A percentile compares a stretch with the other conserved stretches of the same genome.
Conservation (phyloP, 352 stramenopile species). For the Phytophthora tubulina region DNA sequence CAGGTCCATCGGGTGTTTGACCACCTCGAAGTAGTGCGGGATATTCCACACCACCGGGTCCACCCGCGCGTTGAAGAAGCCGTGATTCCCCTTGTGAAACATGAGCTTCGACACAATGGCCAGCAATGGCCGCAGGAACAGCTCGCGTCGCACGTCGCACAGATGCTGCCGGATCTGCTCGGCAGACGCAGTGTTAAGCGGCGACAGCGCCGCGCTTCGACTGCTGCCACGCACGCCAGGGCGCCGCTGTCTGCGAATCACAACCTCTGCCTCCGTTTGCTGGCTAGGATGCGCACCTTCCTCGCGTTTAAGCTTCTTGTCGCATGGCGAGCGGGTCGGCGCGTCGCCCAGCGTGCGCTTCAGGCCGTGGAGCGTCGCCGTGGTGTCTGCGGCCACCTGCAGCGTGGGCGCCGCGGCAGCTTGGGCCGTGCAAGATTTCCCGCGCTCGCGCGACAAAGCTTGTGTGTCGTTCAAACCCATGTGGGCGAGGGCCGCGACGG, state of each 20-base stretch:
- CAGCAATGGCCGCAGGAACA: constrained; percentile 72
- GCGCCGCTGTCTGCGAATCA: constrained; percentile 7
- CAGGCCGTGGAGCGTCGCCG: constrained; percentile 14
- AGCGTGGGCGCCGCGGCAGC: not conserved
- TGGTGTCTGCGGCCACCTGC: constrained; percentile 13
- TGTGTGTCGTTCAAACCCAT: constrained; percentile 64
- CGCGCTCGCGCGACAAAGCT: constrained; percentile 34
- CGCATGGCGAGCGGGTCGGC: constrained; percentile 30
- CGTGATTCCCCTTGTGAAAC: constrained; percentile 85
- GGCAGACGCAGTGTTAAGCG: constrained; percentile 62
- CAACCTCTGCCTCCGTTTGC: not conserved
- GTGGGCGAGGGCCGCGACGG: constrained; percentile 15
- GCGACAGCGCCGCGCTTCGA: constrained; percentile 53
- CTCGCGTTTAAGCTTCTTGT: constrained; percentile 57
- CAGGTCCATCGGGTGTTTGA: constrained; percentile 93
- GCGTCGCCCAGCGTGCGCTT: constrained; percentile 34
- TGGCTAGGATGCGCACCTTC: constrained; percentile 9
- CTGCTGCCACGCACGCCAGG: constrained; percentile 4
- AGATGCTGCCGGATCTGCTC: constrained; percentile 78
- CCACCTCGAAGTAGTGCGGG: constrained; percentile 86
- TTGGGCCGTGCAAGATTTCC: constrained; percentile 23
- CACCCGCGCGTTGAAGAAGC: constrained; percentile 84
- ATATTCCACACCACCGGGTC: constrained; percentile 83
- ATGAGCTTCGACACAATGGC: constrained; percentile 78
- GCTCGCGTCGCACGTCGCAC: constrained; percentile 74